Evolutionary conservation across 75 land plant genomes (phyloP), one percentile per base, ranked within the genome.

Genomic region (Chamaecyparis obtusa): DNA sequence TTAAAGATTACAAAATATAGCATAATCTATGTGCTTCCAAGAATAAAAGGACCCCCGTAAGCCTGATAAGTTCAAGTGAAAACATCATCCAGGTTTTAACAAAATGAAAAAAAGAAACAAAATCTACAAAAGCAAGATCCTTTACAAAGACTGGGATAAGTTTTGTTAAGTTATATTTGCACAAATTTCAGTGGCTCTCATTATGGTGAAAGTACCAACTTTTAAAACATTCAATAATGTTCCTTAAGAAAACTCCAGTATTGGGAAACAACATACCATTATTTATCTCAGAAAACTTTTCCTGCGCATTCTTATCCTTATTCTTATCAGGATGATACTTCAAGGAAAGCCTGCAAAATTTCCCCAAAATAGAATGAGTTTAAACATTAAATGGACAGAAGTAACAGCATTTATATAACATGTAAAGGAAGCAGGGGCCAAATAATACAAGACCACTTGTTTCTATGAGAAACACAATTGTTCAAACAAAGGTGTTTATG

Each of bases 321-420:
- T 98, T 98, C 91, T 98, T 98, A 88, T 98, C 99, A 30, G 99
- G 99, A 86, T 98, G 99, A 89, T 98, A 98, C 83, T 98, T 88
- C 67, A 98, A 93, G 75, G 99, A 98, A 17, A 96, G 94, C 93
- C 99, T 97, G 89, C 86, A 93, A 67, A 11, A 21, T n/a, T 57
- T 43, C 13, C n/a, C 87, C 37, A 67, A 37, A 74, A 36, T 27
- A n/a, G 14, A 13, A 83, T 57, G 56, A 48, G 49, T n/a, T 24
- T 24, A 54, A 84, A 32, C 9, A 17, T 49, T 83, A 41, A 87
- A 43, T 5, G 15, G 10, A 85, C 21, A 35, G 4, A 54, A 27
- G 11, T 11, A 43, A 83, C 36, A 30, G 33, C 36, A 74, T 9
- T 27, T 39, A 81, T 9, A 41, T 83, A 54, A 13, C 46, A 19